Conservation (phyloP, 108 stramenopile genomes). For the Skeletonema grethae region DNA sequence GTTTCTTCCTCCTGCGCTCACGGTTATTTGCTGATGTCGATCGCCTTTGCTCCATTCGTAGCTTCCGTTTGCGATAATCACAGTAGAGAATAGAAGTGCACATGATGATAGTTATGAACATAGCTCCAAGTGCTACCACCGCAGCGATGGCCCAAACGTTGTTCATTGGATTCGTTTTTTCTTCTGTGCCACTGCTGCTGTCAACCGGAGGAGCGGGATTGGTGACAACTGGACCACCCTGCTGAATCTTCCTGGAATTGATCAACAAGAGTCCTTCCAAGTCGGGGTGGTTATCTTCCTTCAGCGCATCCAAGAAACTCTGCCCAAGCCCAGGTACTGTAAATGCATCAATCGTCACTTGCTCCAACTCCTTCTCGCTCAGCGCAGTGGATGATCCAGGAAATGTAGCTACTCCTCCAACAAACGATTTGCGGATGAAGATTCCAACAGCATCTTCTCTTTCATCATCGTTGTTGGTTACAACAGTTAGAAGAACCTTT, state of each 20-base stretch:
- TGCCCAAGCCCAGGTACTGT: conserved; percentile 35
- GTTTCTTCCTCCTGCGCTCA: background rate
- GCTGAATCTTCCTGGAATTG: conserved; percentile 14
- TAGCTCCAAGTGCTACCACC: conserved; percentile 41
- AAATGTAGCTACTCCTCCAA: conserved; percentile 33
- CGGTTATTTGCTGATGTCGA: background rate
- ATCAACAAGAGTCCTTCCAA: conserved; percentile 29
- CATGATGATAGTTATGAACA: conserved; percentile 37
- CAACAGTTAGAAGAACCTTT: conserved; percentile 39
- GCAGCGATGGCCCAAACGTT: conserved; percentile 47
- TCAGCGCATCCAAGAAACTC: conserved; percentile 19
- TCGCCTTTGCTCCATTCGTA: conserved; percentile 6
- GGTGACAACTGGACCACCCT: background rate
- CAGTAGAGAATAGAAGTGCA: conserved; percentile 42
- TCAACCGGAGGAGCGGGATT: background rate
- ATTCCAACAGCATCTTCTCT: conserved; percentile 9
- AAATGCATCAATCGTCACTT: conserved; percentile 61
- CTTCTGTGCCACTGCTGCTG: background rate
- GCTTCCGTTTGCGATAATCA: conserved; percentile 42
- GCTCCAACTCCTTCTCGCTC: conserved; percentile 91
- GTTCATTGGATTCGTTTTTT: background rate
- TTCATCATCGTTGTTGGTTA: conserved; percentile 10
- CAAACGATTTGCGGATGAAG: conserved; percentile 25
- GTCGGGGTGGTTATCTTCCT: conserved; percentile 11
- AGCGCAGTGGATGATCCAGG: conserved; percentile 95